Conservation (phyloP, 257 asterid species). For the Solanum pennellii region DNA sequence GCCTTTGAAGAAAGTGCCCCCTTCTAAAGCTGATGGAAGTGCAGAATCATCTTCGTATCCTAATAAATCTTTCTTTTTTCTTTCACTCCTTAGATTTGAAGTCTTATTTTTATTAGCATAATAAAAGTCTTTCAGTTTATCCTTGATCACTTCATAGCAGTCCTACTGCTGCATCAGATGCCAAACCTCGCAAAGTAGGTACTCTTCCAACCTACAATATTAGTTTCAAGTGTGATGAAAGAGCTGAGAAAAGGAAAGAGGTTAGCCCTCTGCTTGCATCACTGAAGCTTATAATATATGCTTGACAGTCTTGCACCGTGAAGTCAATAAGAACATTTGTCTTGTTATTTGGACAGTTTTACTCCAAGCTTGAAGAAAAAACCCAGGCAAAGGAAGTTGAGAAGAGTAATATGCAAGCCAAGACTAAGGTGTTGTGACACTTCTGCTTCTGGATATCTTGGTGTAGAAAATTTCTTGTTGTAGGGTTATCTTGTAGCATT, state of each 20-base stretch:
- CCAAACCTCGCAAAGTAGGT: conserved; percentile 51
- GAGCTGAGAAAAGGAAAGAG: conserved; percentile 96
- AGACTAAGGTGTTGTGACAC: conserved; percentile 45
- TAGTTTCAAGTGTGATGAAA: conserved; percentile 85
- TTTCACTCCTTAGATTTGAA: background rate
- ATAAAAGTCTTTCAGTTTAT: conserved; percentile 4
- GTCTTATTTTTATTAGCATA: background rate
- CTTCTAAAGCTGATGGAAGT: conserved; percentile 16
- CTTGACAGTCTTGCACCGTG: background rate
- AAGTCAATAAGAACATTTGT: background rate
- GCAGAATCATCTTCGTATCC: conserved; percentile 26
- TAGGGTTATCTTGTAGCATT: background rate
- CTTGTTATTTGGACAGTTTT: conserved; percentile 41
- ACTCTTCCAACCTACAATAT: conserved; percentile 67
- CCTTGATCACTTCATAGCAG: conserved; percentile 52
- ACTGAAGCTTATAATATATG: background rate
- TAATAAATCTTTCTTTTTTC: background rate
- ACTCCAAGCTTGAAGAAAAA: conserved; percentile 86
- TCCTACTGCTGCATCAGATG: conserved; percentile 50
- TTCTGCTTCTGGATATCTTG: background rate
- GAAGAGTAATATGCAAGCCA: conserved; percentile 61
- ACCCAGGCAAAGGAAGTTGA: conserved; percentile 89
- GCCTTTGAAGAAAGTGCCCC: conserved; percentile 20
- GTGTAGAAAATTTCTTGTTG: background rate
- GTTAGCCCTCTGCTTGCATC: conserved; percentile 26